A percentile compares a stretch with the other conserved stretches of the same genome.
These are phyloP conservation scores for Somion occarium DNA, from an alignment of 1,284 basidiomycete species.

Conservation along the genomic window DNA sequence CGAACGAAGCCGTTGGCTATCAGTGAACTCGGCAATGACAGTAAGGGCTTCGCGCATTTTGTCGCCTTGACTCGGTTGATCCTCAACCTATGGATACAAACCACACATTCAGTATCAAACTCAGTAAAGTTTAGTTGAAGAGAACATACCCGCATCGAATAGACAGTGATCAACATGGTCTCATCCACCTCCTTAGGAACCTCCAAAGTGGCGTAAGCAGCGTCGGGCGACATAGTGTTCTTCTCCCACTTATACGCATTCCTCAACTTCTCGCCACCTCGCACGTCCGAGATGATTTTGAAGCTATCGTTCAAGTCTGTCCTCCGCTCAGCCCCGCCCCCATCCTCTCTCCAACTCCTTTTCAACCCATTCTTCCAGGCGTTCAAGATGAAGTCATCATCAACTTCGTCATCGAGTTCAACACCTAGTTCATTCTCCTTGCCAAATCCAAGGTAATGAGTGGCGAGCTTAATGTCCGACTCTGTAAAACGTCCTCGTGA, in stretches of 20 bases:
- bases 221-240: slow-evolving; percentile 62
- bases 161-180: slow-evolving; percentile 70
- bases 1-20: slow-evolving; percentile 66
- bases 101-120: not conserved
- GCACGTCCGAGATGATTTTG: slow-evolving; percentile 55
- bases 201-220: slow-evolving; percentile 73
- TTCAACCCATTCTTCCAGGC: slow-evolving; percentile 65
- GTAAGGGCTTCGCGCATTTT: slow-evolving; percentile 63
- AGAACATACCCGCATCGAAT: slow-evolving; percentile 56
- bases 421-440: slow-evolving; percentile 50
- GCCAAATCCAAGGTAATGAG: slow-evolving; percentile 60
- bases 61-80: slow-evolving; percentile 57
- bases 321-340: slow-evolving; percentile 37
- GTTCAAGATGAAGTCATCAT: slow-evolving; percentile 60
- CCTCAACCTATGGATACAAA: slow-evolving; percentile 50
- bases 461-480: slow-evolving; percentile 46
- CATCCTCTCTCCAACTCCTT: slow-evolving; percentile 49
- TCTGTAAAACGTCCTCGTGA: slow-evolving; percentile 59
- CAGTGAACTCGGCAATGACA: slow-evolving; percentile 66
- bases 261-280: slow-evolving; percentile 46
- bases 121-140: slow-evolving; percentile 2
- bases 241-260: slow-evolving; percentile 50
- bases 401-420: slow-evolving; percentile 61
- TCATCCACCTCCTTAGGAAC: slow-evolving; percentile 71
- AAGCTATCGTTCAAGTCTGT: slow-evolving; percentile 59